Conservation (phyloP, 2,329 filamentous ascomycete genomes). For the Alternaria sp. region DNA sequence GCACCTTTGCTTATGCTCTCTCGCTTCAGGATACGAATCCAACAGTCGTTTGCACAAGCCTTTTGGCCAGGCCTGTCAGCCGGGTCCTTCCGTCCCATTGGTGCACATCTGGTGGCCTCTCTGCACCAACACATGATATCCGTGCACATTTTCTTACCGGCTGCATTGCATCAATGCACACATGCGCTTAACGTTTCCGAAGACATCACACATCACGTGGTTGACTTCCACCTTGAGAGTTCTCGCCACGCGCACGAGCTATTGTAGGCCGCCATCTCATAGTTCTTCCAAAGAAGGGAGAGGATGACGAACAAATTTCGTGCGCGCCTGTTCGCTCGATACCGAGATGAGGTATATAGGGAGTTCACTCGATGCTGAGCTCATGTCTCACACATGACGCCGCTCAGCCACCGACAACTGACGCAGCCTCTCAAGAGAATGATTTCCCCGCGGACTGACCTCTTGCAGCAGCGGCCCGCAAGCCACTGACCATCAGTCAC, state of each 20-base stretch:
- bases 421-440: not conserved
- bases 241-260: not conserved
- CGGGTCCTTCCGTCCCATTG: conserved; percentile 8
- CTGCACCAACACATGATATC: not conserved
- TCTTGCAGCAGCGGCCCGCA: not conserved
- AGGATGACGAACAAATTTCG: not conserved
- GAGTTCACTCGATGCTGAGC: not conserved
- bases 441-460: not conserved
- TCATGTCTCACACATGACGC: not conserved
- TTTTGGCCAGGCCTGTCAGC: conserved; percentile 1
- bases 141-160: not conserved
- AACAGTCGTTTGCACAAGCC: conserved; percentile 9
- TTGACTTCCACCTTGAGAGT: not conserved
- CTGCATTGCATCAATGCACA: not conserved
- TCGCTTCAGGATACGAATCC: conserved; percentile 8
- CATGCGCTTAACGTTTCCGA: not conserved
- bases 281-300: not conserved
- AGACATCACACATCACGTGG: not conserved
- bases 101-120: not conserved
- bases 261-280: not conserved
- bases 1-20: conserved; percentile 1
- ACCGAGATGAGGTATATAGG: not conserved
- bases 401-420: not conserved
- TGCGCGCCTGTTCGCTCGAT: not conserved
- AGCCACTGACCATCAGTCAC: not conserved